Conservation (phyloP, 2,329 filamentous ascomycete genomes). For the Aspergillus tanneri region DNA sequence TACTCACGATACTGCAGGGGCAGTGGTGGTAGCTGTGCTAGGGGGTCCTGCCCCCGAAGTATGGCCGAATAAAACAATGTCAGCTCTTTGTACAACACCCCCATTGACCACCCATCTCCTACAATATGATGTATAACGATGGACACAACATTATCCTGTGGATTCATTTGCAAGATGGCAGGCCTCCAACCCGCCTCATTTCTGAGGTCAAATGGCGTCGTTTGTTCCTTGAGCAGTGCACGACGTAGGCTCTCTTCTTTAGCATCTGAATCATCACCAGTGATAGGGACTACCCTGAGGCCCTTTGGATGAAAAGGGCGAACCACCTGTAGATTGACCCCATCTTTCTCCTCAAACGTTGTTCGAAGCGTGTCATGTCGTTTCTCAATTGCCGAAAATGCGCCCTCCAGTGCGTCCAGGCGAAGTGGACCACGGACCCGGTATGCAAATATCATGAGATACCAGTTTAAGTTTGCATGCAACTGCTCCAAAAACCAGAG, state of each 20-base stretch:
- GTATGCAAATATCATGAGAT: slow-evolving; percentile 1
- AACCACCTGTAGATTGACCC: background rate
- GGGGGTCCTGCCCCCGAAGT: background rate
- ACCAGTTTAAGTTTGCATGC: background rate
- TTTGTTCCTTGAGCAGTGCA: background rate
- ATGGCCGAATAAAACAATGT: background rate
- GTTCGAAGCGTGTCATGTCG: slow-evolving; percentile 12
- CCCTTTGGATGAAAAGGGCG: background rate
- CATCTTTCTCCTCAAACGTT: slow-evolving; percentile 1
- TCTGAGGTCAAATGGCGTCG: slow-evolving; percentile 2
- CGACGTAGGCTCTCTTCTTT: background rate
- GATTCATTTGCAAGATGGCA: background rate
- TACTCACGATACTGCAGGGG: slow-evolving; percentile 7
- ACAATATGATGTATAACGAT: slow-evolving; percentile 10
- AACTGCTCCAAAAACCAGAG: slow-evolving; percentile 8
- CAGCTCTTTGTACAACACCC: background rate
- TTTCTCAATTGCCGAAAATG: slow-evolving; percentile 1
- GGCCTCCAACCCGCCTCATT: background rate
- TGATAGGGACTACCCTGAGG: background rate
- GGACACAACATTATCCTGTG: background rate
- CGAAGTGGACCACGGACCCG: slow-evolving; percentile 2
- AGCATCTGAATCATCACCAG: background rate
- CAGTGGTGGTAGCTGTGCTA: background rate
- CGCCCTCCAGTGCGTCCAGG: slow-evolving; percentile 3
- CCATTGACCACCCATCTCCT: slow-evolving; percentile 8